phyloP scores from a whole-genome alignment of 1,139 yeast genomes.

The Yamadazyma jaroonii region DNA sequence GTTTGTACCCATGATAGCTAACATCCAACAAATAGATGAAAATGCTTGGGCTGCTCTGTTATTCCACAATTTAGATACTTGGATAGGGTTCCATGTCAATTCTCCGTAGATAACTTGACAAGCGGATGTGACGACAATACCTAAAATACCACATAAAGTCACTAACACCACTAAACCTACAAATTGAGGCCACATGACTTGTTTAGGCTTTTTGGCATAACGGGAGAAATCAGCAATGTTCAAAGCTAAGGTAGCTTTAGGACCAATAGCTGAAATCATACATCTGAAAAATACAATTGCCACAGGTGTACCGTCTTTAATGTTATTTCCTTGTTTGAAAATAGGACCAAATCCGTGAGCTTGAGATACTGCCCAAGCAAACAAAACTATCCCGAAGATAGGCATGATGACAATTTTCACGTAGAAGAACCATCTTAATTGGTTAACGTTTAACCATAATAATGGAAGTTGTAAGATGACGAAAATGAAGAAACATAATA shows the following conservation, averaged over 20 bases:
- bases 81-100: slow-evolving; percentile 34
- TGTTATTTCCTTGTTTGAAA: slow-evolving; percentile 14
- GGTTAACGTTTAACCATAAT: slow-evolving; percentile 18
- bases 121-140: slow-evolving; percentile 13
- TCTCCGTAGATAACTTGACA: slow-evolving; percentile 13
- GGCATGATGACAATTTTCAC: slow-evolving; percentile 17
- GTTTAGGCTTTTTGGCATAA: slow-evolving; percentile 22
- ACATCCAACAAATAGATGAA: slow-evolving; percentile 35
- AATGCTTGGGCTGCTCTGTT: slow-evolving; percentile 34
- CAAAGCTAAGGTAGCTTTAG: slow-evolving; percentile 29
- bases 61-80: slow-evolving; percentile 19
- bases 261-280: slow-evolving; percentile 23
- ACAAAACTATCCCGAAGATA: slow-evolving; percentile 20
- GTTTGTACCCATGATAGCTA: slow-evolving; percentile 22
- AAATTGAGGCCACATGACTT: slow-evolving; percentile 24
- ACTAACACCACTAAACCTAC: slow-evolving; percentile 25
- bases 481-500: slow-evolving; percentile 23
- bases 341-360: slow-evolving; percentile 22
- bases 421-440: slow-evolving; percentile 18
- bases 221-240: slow-evolving; percentile 31
- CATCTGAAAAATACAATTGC: slow-evolving; percentile 20
- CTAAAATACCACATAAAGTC: slow-evolving; percentile 12
- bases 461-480: slow-evolving; percentile 17
- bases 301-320: slow-evolving; percentile 7
- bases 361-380: slow-evolving; percentile 18